Evolutionary conservation across 257 asterid genomes (phyloP).

Genomic region (Haberlea rhodopensis): DNA sequence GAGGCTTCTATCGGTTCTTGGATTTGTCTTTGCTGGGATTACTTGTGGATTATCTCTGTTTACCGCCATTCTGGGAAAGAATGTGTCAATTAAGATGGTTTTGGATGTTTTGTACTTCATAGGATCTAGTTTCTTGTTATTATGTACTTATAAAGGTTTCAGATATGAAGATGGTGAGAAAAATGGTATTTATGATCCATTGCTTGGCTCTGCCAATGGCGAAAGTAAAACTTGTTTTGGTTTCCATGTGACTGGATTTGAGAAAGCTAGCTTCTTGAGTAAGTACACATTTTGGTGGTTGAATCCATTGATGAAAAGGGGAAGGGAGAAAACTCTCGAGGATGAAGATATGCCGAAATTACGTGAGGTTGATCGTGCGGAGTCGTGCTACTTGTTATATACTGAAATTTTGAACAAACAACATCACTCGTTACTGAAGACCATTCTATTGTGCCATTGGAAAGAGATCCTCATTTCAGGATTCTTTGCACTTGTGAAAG

Average conservation of each 20-base stretch:
- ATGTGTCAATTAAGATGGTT: slow-evolving; percentile 34
- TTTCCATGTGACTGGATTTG: slow-evolving; percentile 49
- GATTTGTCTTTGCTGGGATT: slow-evolving; percentile 53
- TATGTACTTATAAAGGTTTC: slow-evolving; percentile 53
- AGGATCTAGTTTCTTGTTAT: slow-evolving; percentile 63
- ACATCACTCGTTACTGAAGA: slow-evolving; percentile 44
- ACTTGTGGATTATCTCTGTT: slow-evolving; percentile 51
- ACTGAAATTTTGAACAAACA: slow-evolving; percentile 38
- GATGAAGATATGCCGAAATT: slow-evolving; percentile 76
- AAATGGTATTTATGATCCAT: slow-evolving; percentile 50
- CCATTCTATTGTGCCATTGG: slow-evolving; percentile 59
- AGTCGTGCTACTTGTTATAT: slow-evolving; percentile 62
- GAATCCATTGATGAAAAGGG: slow-evolving; percentile 74
- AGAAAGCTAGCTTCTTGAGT: slow-evolving; percentile 51
- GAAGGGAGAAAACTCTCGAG: slow-evolving; percentile 67
- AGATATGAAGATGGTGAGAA: slow-evolving; percentile 27
- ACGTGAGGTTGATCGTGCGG: slow-evolving; percentile 65
- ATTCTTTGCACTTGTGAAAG: slow-evolving; percentile 65
- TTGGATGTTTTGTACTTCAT: slow-evolving; percentile 47
- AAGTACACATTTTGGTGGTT: slow-evolving; percentile 82
- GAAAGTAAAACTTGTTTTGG: slow-evolving; percentile 29
- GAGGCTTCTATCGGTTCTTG: slow-evolving; percentile 55
- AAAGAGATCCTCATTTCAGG: slow-evolving; percentile 65
- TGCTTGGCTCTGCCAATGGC: slow-evolving; percentile 38
- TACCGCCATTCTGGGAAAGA: slow-evolving; percentile 31